Conservation (phyloP, 768 basidiomycete genomes). For the Gymnopilus dilepis region DNA sequence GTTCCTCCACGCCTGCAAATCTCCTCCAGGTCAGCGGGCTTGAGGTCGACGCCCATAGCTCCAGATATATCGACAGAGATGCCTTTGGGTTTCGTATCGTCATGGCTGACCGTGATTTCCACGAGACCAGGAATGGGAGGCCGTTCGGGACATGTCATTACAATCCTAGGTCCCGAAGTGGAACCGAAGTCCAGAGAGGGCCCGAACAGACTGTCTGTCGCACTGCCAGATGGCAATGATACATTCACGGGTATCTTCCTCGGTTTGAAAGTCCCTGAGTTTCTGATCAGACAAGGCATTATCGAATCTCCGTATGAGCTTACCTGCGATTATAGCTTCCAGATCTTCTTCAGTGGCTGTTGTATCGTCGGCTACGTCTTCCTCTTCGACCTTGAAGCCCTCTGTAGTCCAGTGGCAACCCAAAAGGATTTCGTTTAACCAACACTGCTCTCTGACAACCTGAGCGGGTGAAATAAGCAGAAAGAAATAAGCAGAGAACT, state of each 20-base stretch:
- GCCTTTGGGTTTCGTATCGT: constrained; percentile 59
- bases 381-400: constrained; percentile 35
- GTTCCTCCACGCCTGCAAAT: constrained; percentile 73
- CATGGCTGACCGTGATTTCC: constrained; percentile 66
- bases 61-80: constrained; percentile 62
- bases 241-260: constrained; percentile 77
- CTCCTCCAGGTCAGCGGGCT: constrained; percentile 66
- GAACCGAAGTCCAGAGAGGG: constrained; percentile 43
- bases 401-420: constrained; percentile 70
- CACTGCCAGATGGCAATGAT: constrained; percentile 53
- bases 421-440: constrained; percentile 76
- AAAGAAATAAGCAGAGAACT: background rate
- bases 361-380: constrained; percentile 40
- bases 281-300: background rate
- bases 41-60: constrained; percentile 60
- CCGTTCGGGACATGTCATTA: constrained; percentile 70
- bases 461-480: constrained; percentile 28
- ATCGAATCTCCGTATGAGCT: constrained; percentile 14
- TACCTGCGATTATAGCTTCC: constrained; percentile 68
- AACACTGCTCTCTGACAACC: constrained; percentile 84
- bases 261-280: constrained; percentile 55
- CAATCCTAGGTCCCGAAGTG: constrained; percentile 55
- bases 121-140: constrained; percentile 68
- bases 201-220: constrained; percentile 50
- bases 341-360: constrained; percentile 61